phyloP scores from a whole-genome alignment of 345 rosid genomes.

The Syzygium oleosum region DNA sequence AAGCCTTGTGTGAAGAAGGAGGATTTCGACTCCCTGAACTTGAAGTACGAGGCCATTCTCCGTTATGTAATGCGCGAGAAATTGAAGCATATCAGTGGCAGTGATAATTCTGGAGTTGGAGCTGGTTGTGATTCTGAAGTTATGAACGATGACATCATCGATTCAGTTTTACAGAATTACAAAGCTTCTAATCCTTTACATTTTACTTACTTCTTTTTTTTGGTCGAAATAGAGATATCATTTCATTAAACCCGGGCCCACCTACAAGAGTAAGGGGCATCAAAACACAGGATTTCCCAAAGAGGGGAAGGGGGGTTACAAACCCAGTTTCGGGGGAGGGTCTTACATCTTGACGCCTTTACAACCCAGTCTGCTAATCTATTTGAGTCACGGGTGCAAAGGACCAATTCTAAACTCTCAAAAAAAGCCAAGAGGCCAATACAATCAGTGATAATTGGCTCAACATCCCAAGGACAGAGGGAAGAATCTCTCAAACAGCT shows the following conservation, averaged over 20 bases:
- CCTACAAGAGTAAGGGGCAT: background rate
- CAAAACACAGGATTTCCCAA: background rate
- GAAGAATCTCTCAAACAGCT: background rate
- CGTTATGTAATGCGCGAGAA: too few species aligned
- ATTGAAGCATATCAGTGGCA: too few species aligned
- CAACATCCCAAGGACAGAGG: background rate
- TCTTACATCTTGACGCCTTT: background rate
- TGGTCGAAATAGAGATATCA: too few species aligned
- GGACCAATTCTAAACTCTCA: background rate
- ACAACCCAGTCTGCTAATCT: background rate
- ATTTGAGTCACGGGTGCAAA: background rate
- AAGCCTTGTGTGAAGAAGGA: accelerated
- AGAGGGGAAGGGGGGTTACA: background rate
- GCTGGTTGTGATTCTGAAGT: too few species aligned
- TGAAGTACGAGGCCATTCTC: background rate
- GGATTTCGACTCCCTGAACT: background rate
- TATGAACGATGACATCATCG: too few species aligned
- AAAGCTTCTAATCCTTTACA: too few species aligned
- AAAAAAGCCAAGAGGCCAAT: background rate
- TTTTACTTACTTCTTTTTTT: too few species aligned
- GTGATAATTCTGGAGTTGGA: background rate
- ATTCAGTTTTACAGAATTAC: too few species aligned
- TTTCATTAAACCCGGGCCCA: too few species aligned
- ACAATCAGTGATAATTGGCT: background rate
- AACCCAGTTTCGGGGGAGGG: background rate